A percentile compares a stretch with the other conserved stretches of the same genome.
These are phyloP conservation scores for Monosporascus sp. DNA, from an alignment of 2,329 filamentous ascomycete species.

Conservation along the genomic window DNA sequence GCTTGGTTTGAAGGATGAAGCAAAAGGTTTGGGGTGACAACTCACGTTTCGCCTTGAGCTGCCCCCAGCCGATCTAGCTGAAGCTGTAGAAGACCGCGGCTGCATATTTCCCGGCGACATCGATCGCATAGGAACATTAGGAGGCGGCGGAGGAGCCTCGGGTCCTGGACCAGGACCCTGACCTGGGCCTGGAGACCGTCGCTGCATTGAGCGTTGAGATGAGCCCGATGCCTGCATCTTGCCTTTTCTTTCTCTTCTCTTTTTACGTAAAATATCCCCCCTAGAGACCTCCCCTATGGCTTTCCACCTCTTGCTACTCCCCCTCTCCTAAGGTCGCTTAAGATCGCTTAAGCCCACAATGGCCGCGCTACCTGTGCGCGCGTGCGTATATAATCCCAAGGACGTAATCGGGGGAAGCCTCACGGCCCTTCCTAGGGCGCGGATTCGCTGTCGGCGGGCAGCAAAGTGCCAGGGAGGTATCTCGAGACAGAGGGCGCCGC, in stretches of 20 bases:
- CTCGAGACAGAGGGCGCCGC: no score
- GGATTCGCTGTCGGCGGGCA: background rate
- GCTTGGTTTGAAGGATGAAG: slow-evolving; percentile 7
- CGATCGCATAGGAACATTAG: slow-evolving; percentile 49
- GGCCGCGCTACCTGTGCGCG: background rate
- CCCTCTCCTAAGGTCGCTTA: background rate
- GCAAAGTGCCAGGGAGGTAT: background rate
- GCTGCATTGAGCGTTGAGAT: slow-evolving; percentile 51
- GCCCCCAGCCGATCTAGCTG: slow-evolving; percentile 52
- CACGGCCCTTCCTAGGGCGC: background rate
- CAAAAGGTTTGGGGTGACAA: slow-evolving; percentile 19
- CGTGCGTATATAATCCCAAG: background rate
- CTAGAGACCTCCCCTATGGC: background rate
- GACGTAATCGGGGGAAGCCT: background rate
- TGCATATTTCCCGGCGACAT: slow-evolving; percentile 59
- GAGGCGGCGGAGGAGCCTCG: slow-evolving; percentile 15
- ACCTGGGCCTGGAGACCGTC: slow-evolving; percentile 60
- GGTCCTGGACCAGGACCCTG: slow-evolving; percentile 34
- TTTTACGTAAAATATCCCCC: slow-evolving; percentile 4
- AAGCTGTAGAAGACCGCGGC: slow-evolving; percentile 60
- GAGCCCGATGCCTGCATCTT: slow-evolving; percentile 48
- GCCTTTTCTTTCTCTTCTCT: slow-evolving; percentile 9
- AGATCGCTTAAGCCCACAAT: background rate
- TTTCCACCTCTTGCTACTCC: slow-evolving; percentile 4
- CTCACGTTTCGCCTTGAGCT: slow-evolving; percentile 55